phyloP scores from a whole-genome alignment of 352 stramenopile genomes.

The Phytopythium mirpurense region DNA sequence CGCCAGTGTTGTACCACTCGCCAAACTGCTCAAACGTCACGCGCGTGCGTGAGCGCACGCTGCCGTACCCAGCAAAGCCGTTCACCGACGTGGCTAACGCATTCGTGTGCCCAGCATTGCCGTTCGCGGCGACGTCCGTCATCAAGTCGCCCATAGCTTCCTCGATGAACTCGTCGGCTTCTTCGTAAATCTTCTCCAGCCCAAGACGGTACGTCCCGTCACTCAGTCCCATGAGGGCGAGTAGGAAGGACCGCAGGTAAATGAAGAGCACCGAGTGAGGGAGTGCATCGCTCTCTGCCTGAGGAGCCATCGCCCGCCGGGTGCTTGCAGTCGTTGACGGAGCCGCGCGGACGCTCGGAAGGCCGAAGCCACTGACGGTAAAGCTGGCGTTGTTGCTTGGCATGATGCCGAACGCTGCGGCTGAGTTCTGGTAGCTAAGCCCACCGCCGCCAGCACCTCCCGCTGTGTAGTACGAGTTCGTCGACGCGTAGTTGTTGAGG shows the following conservation, averaged over 20 bases:
- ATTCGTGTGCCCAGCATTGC: conserved; percentile 30
- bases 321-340: conserved; percentile 24
- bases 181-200: conserved; percentile 82
- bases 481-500: conserved; percentile 55
- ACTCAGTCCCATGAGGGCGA: conserved; percentile 83
- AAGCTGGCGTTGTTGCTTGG: conserved; percentile 34
- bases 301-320: conserved; percentile 27
- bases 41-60: conserved; percentile 48
- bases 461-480: conserved; percentile 18
- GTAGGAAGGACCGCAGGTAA: conserved; percentile 79
- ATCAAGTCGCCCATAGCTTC: conserved; percentile 84
- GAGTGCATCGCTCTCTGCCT: conserved; percentile 51
- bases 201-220: conserved; percentile 77
- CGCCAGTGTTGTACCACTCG: conserved; percentile 86
- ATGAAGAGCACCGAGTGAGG: conserved; percentile 82
- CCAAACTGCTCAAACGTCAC: conserved; percentile 91
- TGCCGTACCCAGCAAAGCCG: conserved; percentile 56
- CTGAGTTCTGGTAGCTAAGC: conserved; percentile 16
- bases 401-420: conserved; percentile 31
- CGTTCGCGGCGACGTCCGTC: conserved; percentile 64
- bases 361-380: conserved; percentile 51
- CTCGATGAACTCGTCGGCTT: conserved; percentile 84
- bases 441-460: conserved; percentile 10
- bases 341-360: conserved; percentile 45
- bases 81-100: conserved; percentile 10